Conservation (phyloP, 2,329 filamentous ascomycete species). For the Pseudocercospora eumusae region DNA sequence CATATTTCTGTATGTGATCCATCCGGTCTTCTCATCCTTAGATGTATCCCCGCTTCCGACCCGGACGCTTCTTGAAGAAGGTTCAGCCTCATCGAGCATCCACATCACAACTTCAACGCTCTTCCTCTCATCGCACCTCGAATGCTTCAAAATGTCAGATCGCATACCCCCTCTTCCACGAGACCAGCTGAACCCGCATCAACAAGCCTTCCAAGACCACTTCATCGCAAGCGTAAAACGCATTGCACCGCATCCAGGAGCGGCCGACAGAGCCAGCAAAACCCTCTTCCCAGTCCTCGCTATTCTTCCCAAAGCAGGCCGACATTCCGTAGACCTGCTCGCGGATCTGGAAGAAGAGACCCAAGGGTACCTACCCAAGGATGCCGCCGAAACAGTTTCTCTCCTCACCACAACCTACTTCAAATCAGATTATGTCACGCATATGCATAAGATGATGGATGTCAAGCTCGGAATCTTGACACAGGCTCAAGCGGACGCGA, state of each 20-base stretch:
- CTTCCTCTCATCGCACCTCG: background rate
- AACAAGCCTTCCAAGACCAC: conserved; percentile 20
- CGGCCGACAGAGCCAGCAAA: conserved; percentile 19
- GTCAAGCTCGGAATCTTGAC: conserved; percentile 10
- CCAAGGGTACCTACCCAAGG: conserved; percentile 8
- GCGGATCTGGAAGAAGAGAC: conserved; percentile 12
- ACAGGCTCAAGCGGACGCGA: conserved; percentile 13
- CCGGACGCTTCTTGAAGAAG: background rate
- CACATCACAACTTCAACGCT: background rate
- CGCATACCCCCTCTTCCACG: conserved; percentile 14
- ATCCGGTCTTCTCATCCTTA: no score
- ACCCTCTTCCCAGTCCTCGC: conserved; percentile 21
- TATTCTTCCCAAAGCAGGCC: conserved; percentile 15
- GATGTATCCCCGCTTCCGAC: background rate
- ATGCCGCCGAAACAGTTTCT: conserved; percentile 13
- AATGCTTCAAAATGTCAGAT: conserved; percentile 8
- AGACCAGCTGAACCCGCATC: conserved; percentile 14
- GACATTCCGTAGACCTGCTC: conserved; percentile 15
- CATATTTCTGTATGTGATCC: no score
- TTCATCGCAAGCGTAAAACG: conserved; percentile 16
- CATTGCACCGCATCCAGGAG: conserved; percentile 22
- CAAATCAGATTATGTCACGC: conserved; percentile 16
- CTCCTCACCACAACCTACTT: conserved; percentile 13
- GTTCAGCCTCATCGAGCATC: background rate
- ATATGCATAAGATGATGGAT: conserved; percentile 25